Conservation (phyloP, 345 rosid species). For the Mercurialis annua region DNA sequence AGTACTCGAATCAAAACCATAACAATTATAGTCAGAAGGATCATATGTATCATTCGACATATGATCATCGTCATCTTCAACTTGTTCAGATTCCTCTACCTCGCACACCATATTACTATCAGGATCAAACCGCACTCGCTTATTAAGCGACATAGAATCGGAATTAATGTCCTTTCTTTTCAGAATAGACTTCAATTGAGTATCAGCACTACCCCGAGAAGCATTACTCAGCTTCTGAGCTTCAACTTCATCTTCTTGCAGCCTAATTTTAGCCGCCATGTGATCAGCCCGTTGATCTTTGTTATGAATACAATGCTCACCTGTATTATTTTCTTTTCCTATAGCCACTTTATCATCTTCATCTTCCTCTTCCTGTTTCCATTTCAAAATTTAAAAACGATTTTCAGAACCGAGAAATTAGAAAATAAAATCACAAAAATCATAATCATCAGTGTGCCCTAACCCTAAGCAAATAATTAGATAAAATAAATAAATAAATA, state of each 20-base stretch:
- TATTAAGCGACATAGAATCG: conserved; percentile 43
- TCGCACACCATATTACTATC: conserved; percentile 23
- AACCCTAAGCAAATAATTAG: neutral
- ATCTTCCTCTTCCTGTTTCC: conserved; percentile 29
- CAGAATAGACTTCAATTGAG: conserved; percentile 45
- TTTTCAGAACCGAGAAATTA: neutral
- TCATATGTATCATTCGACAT: too few relatives aligned
- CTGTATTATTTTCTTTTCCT: conserved; percentile 22
- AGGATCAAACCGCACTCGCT: conserved; percentile 65
- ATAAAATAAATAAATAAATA: neutral
- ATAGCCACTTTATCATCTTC: conserved; percentile 28
- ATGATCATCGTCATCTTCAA: neutral
- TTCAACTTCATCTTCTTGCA: conserved; percentile 24
- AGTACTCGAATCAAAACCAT: conserved; percentile 51
- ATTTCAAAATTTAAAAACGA: neutral
- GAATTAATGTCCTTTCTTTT: conserved; percentile 48
- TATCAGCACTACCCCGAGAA: conserved; percentile 5
- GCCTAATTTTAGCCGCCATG: conserved; percentile 21
- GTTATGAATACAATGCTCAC: conserved; percentile 19
- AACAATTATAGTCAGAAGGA: conserved; percentile 60
- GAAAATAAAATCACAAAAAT: neutral
- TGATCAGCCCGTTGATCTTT: conserved; percentile 22
- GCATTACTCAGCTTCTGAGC: conserved; percentile 8
- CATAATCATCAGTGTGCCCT: too few relatives aligned
- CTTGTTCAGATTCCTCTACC: conserved; percentile 28